Conservation (phyloP, 2,329 filamentous ascomycete genomes). For the Pseudogymnoascus sp. region DNA sequence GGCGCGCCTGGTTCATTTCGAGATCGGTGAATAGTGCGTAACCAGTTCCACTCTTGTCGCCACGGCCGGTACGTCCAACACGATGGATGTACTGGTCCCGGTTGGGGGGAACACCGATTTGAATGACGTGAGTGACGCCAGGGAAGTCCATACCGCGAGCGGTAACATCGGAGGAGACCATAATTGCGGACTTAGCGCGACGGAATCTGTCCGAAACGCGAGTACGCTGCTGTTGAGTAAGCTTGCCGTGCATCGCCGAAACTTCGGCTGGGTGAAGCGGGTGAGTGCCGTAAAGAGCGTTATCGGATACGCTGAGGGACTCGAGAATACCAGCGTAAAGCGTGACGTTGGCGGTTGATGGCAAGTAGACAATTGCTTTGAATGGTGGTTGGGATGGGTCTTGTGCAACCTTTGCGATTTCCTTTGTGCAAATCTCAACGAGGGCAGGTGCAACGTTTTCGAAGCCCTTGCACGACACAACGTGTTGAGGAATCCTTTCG, state of each 20-base stretch:
- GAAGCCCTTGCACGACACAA: slow-evolving; percentile 58
- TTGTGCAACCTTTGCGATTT: slow-evolving; percentile 27
- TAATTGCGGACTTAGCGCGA: slow-evolving; percentile 48
- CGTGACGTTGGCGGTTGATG: slow-evolving; percentile 66
- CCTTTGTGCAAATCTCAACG: slow-evolving; percentile 40
- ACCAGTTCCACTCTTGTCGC: slow-evolving; percentile 64
- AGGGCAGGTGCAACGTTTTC: slow-evolving; percentile 73
- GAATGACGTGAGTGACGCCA: slow-evolving; percentile 70
- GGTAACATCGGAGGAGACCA: slow-evolving; percentile 75
- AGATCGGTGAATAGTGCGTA: slow-evolving; percentile 22
- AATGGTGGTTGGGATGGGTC: slow-evolving; percentile 40
- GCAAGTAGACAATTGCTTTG: slow-evolving; percentile 91
- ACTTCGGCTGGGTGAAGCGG: slow-evolving; percentile 24
- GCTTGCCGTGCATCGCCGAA: slow-evolving; percentile 66
- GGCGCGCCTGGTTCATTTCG: slow-evolving; percentile 18
- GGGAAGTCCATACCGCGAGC: slow-evolving; percentile 81
- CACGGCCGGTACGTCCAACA: slow-evolving; percentile 68
- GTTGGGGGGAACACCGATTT: slow-evolving; percentile 57
- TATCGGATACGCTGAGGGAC: slow-evolving; percentile 17
- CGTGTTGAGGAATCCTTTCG: slow-evolving; percentile 72
- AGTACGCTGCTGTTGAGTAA: slow-evolving; percentile 65
- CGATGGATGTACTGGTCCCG: slow-evolving; percentile 71
- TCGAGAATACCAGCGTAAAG: slow-evolving; percentile 52
- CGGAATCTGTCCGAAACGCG: slow-evolving; percentile 68
- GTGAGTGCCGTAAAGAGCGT: slow-evolving; percentile 18